Evolutionary conservation across 495 filamentous ascomycete species (phyloP).

Genomic region (Pseudoneurospora amorphoporcata): DNA sequence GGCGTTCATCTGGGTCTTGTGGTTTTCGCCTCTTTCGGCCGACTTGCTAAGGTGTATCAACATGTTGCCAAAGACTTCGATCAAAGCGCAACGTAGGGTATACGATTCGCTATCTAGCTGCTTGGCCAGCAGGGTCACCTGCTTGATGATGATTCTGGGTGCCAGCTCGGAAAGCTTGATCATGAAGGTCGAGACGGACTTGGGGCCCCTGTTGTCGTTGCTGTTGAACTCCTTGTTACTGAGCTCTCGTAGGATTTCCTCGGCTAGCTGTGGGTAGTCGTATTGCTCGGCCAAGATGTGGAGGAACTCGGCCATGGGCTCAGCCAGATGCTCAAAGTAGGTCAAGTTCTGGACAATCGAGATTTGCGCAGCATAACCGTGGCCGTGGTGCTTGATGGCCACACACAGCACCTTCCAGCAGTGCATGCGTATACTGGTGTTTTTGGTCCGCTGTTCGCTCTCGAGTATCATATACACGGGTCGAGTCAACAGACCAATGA

Average conservation of each 20-base stretch:
- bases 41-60: constrained; percentile 82
- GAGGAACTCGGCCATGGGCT: constrained; percentile 97
- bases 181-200: constrained; percentile 96
- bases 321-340: constrained; percentile 95
- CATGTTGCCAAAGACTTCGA: constrained; percentile 98
- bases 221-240: constrained; percentile 96
- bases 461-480: constrained; percentile 90
- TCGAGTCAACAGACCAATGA: constrained; percentile 85
- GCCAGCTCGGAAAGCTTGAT: constrained; percentile 91
- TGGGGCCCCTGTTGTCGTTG: constrained; percentile 89
- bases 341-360: constrained; percentile 95
- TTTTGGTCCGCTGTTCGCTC: constrained; percentile 88
- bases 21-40: constrained; percentile 79
- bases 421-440: constrained; percentile 85
- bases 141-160: constrained; percentile 87
- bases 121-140: constrained; percentile 89
- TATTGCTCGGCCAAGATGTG: constrained; percentile 96
- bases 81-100: constrained; percentile 81
- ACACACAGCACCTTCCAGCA: constrained; percentile 94
- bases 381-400: constrained; percentile 95
- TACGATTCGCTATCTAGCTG: constrained; percentile 97
- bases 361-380: constrained; percentile 94
- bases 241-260: constrained; percentile 87
- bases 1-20: constrained; percentile 86
- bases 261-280: constrained; percentile 90